phyloP scores from a whole-genome alignment of 164 flowering plant species.

The Nymphaea thermarum region DNA sequence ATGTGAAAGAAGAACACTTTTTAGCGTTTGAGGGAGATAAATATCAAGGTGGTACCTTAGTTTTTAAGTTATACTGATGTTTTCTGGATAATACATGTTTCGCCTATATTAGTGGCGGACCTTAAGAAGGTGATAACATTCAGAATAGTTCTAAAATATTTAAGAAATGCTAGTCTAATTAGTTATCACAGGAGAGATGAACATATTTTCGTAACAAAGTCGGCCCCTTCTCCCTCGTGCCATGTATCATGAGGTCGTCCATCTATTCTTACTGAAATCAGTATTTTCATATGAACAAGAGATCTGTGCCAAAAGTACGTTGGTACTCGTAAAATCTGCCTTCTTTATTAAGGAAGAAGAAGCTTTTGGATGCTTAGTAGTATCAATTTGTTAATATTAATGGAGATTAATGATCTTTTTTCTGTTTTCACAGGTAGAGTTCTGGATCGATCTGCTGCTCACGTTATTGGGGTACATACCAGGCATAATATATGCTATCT shows the following conservation, averaged over 20 bases:
- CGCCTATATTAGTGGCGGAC: too few species aligned
- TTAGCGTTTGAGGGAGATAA: neutral
- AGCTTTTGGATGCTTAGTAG: neutral
- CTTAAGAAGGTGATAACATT: too few species aligned
- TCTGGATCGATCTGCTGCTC: slow-evolving; percentile 39
- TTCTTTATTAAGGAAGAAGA: neutral
- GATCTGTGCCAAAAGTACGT: neutral
- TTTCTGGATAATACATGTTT: neutral
- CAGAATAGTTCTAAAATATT: neutral
- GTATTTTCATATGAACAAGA: too few species aligned
- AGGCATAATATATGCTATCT: slow-evolving; percentile 30
- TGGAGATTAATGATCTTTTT: neutral
- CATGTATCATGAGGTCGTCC: too few species aligned
- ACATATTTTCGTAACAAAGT: neutral
- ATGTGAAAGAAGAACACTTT: neutral
- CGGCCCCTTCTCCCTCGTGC: too few species aligned
- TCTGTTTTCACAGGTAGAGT: slow-evolving; percentile 28
- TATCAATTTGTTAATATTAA: neutral
- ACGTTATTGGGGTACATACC: slow-evolving; percentile 15
- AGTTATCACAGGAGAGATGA: neutral
- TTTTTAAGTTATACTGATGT: neutral
- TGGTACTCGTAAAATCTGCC: neutral
- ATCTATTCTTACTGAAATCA: too few species aligned
- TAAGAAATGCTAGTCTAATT: neutral
- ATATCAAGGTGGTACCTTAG: neutral